Conservation (phyloP, 2,329 filamentous ascomycete species). For the Cladosporium colombiae region DNA sequence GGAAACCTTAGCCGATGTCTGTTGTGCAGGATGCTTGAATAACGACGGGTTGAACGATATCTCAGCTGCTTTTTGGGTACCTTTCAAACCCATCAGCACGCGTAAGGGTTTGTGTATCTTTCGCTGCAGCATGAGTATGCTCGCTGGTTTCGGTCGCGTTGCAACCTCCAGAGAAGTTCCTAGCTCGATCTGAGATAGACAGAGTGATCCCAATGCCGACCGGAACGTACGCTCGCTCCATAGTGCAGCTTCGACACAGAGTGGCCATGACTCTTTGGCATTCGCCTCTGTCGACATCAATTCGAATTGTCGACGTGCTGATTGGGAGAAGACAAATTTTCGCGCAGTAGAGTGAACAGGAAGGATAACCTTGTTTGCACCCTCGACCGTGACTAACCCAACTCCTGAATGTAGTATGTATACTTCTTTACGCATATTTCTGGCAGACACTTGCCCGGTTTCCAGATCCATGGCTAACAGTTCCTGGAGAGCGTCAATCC, state of each 20-base stretch:
- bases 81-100: not conserved
- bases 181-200: not conserved
- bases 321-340: not conserved
- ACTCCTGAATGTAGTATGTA: not conserved
- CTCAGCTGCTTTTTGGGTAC: not conserved
- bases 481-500: not conserved
- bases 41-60: not conserved
- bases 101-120: not conserved
- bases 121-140: not conserved
- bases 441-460: not conserved
- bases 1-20: not conserved
- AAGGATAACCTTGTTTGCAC: not conserved
- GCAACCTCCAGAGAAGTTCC: not conserved
- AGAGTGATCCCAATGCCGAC: constrained; percentile 3
- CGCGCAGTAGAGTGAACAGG: constrained; percentile 2
- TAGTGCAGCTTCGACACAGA: not conserved
- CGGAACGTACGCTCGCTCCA: constrained; percentile 4
- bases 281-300: not conserved
- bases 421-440: not conserved
- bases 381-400: not conserved
- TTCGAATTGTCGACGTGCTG: not conserved
- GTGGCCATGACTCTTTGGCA: not conserved
- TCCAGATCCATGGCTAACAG: not conserved
- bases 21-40: not conserved
- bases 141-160: not conserved